phyloP scores from a whole-genome alignment of 768 basidiomycete species.

The Hirschioporus abietinus region DNA sequence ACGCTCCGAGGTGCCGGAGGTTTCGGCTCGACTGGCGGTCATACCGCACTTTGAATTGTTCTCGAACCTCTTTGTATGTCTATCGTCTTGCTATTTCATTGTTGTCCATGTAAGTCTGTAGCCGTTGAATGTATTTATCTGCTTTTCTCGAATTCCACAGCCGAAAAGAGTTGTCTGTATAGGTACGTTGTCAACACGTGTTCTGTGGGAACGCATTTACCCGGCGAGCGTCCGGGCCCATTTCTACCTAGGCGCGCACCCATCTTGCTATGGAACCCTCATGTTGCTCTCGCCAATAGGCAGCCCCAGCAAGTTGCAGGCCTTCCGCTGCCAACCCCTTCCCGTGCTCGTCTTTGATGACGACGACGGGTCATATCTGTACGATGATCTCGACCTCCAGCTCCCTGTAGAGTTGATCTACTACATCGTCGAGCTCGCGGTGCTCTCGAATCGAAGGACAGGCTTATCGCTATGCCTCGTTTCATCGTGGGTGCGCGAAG shows the following conservation, averaged over 20 bases:
- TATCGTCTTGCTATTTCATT: neutral
- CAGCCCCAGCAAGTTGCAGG: constrained; percentile 3
- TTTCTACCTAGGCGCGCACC: neutral
- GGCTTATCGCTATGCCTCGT: constrained; percentile 31
- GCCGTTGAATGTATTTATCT: neutral
- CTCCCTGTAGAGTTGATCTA: constrained; percentile 32
- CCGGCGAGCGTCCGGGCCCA: constrained; percentile 2
- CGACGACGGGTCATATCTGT: constrained; percentile 1
- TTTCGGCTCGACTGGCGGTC: constrained; percentile 95
- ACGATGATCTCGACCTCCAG: constrained; percentile 8
- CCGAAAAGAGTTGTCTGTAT: neutral
- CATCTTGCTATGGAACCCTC: constrained; percentile 1
- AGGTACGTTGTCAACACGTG: constrained; percentile 1
- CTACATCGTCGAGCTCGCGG: constrained; percentile 32
- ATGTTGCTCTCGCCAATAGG: constrained; percentile 5
- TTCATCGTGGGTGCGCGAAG: constrained; percentile 26
- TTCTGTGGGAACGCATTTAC: constrained; percentile 1
- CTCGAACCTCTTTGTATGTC: constrained; percentile 14
- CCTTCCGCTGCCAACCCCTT: constrained; percentile 2
- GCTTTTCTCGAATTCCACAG: neutral
- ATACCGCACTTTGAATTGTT: constrained; percentile 38
- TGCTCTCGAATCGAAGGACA: constrained; percentile 21
- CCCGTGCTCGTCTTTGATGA: neutral
- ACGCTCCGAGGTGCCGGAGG: constrained; percentile 82
- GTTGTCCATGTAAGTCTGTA: neutral